phyloP scores from a whole-genome alignment of 371 early-diverging fungal genomes.

The Sporodiniella umbellata region DNA sequence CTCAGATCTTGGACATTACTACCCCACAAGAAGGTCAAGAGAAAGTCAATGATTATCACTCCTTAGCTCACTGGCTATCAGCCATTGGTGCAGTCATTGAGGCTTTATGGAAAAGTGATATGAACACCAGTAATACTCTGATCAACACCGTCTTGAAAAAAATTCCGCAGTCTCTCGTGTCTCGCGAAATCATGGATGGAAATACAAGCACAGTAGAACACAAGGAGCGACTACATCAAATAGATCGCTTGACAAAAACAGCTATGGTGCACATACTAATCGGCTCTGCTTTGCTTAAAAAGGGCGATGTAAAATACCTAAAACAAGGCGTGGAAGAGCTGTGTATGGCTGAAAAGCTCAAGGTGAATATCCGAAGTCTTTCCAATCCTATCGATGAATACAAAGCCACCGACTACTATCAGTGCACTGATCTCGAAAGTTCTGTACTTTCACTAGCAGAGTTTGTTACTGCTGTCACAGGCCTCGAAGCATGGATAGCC shows the following conservation, averaged over 20 bases:
- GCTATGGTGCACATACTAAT: slow-evolving; percentile 19
- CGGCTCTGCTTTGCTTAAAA: slow-evolving; percentile 21
- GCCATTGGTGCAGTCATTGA: slow-evolving; percentile 36
- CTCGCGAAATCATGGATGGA: slow-evolving; percentile 9
- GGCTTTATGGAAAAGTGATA: slow-evolving; percentile 33
- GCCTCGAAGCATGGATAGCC: slow-evolving; percentile 42
- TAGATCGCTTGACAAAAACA: slow-evolving; percentile 20
- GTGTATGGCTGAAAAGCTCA: slow-evolving; percentile 23
- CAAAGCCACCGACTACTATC: neutral
- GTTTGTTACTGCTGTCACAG: slow-evolving; percentile 33
- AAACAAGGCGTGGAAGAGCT: slow-evolving; percentile 23
- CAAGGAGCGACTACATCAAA: slow-evolving; percentile 19
- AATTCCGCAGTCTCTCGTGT: slow-evolving; percentile 21
- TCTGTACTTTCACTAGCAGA: slow-evolving; percentile 35
- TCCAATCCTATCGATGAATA: neutral
- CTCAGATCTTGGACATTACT: slow-evolving; percentile 25
- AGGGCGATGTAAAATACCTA: slow-evolving; percentile 4
- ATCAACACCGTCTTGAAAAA: slow-evolving; percentile 8
- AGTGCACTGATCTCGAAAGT: slow-evolving; percentile 26
- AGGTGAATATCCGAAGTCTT: neutral
- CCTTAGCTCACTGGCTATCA: slow-evolving; percentile 35
- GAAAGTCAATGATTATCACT: slow-evolving; percentile 15
- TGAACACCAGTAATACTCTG: slow-evolving; percentile 17
- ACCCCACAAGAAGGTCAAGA: slow-evolving; percentile 5
- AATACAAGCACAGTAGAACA: slow-evolving; percentile 11